Percentiles rank a stretch among this genome's conserved stretches.
These are phyloP conservation scores for Neofusicoccum sp. DNA, from an alignment of 2,329 filamentous ascomycete species.

Conservation along the genomic window DNA sequence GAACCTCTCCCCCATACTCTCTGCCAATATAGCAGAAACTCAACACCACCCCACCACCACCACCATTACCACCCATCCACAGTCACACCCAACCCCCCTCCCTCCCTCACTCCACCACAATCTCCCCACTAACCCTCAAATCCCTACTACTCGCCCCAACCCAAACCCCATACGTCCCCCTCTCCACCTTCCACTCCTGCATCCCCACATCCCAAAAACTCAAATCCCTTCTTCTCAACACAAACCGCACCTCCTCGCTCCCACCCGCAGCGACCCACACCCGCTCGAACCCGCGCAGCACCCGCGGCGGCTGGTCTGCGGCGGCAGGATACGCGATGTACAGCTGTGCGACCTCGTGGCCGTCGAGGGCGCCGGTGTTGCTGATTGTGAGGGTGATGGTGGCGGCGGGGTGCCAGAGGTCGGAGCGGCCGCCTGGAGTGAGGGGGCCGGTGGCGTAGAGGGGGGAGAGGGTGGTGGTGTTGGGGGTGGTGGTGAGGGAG, in stretches of 20 bases:
- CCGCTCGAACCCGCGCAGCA: conserved; percentile 62
- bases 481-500: conserved; percentile 23
- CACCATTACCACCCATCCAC: no score
- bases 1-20: no score
- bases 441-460: conserved; percentile 32
- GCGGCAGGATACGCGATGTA: conserved; percentile 35
- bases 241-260: conserved; percentile 49
- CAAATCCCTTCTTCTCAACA: conserved; percentile 19
- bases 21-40: no score
- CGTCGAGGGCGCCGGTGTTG: conserved; percentile 35
- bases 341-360: conserved; percentile 39
- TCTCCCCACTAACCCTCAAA: no score
- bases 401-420: conserved; percentile 35
- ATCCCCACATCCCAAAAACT: conserved; percentile 18
- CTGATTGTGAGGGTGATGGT: conserved; percentile 34
- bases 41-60: no score
- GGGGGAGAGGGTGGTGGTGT: conserved; percentile 36
- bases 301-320: conserved; percentile 53
- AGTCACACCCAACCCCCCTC: no score
- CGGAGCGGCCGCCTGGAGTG: conserved; percentile 30
- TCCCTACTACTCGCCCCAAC: conserved; percentile 35
- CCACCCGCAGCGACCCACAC: conserved; percentile 58
- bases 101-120: no score
- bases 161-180: conserved; percentile 28
- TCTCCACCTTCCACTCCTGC: conserved; percentile 25